Evolutionary conservation across 2,329 filamentous ascomycete species (phyloP).

Genomic region (Penicillium sp.): DNA sequence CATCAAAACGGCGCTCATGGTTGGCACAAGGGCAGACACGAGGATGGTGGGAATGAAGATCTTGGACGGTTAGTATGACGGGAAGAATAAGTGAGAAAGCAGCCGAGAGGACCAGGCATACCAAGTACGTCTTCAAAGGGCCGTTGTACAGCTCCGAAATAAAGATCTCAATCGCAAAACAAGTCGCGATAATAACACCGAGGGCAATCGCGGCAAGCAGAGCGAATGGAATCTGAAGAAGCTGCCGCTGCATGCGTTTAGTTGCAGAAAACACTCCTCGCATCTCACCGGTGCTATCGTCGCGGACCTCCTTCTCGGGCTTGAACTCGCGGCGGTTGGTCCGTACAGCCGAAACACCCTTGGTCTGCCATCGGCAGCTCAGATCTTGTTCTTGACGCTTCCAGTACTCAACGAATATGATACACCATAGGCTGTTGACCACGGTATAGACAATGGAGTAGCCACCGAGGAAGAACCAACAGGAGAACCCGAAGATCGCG

Average conservation of each 20-base stretch:
- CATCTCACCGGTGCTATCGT: conserved; percentile 82
- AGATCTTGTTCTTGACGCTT: conserved; percentile 90
- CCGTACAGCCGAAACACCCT: conserved; percentile 82
- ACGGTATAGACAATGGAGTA: conserved; percentile 85
- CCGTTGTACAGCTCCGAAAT: conserved; percentile 94
- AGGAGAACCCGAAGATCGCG: conserved; percentile 75
- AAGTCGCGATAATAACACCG: conserved; percentile 84
- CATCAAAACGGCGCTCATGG: conserved; percentile 80
- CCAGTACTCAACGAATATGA: conserved; percentile 95
- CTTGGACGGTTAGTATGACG: conserved; percentile 48
- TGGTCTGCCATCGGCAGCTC: conserved; percentile 86
- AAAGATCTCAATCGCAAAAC: conserved; percentile 95
- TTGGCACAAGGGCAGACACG: conserved; percentile 78
- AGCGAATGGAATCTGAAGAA: conserved; percentile 88
- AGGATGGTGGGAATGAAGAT: conserved; percentile 88
- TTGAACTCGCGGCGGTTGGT: conserved; percentile 76
- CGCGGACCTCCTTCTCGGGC: conserved; percentile 75
- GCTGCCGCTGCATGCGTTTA: conserved; percentile 78
- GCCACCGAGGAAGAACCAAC: conserved; percentile 80
- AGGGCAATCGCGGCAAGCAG: conserved; percentile 73
- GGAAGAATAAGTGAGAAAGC: background rate
- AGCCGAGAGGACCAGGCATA: conserved; percentile 48
- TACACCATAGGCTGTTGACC: conserved; percentile 80
- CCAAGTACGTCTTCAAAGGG: conserved; percentile 82
- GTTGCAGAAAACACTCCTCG: conserved; percentile 75